Evolutionary conservation across 2,329 filamentous ascomycete species (phyloP).

Genomic region (Fusarium chaquense): DNA sequence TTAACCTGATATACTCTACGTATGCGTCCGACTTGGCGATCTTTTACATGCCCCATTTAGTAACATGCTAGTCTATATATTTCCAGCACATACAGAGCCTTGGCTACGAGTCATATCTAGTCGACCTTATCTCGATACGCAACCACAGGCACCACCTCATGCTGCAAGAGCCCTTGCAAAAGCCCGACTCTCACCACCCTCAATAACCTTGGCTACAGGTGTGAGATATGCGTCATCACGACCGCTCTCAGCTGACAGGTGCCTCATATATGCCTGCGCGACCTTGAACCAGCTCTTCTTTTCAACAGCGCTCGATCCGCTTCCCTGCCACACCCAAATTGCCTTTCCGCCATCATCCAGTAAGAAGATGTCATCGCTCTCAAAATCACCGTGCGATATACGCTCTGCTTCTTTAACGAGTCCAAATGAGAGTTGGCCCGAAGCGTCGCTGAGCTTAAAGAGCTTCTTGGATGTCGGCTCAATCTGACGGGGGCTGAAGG

Average conservation of each 20-base stretch:
- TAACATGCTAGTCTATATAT: background rate
- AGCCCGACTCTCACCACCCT: conserved; percentile 66
- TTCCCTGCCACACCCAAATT: conserved; percentile 76
- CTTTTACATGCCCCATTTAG: background rate
- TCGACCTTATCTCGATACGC: background rate
- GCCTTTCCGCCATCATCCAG: conserved; percentile 67
- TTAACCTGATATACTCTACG: background rate
- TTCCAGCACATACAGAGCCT: background rate
- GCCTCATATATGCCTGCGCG: conserved; percentile 66
- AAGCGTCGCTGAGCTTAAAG: conserved; percentile 72
- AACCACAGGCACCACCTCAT: background rate
- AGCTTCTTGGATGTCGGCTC: conserved; percentile 57
- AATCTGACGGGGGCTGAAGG: conserved; percentile 49
- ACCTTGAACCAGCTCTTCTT: conserved; percentile 71
- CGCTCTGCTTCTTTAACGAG: conserved; percentile 66
- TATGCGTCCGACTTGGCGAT: background rate
- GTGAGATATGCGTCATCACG: conserved; percentile 56
- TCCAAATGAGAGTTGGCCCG: conserved; percentile 67
- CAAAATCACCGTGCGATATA: conserved; percentile 63
- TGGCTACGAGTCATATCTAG: background rate
- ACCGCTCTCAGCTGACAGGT: conserved; percentile 52
- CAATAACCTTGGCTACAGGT: conserved; percentile 67
- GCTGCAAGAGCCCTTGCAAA: conserved; percentile 62
- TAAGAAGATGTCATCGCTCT: conserved; percentile 72
- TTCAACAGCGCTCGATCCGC: conserved; percentile 67